Base-by-base conservation (phyloP, 306 rosid genomes). In the Astragalus glycyphyllos region DNA sequence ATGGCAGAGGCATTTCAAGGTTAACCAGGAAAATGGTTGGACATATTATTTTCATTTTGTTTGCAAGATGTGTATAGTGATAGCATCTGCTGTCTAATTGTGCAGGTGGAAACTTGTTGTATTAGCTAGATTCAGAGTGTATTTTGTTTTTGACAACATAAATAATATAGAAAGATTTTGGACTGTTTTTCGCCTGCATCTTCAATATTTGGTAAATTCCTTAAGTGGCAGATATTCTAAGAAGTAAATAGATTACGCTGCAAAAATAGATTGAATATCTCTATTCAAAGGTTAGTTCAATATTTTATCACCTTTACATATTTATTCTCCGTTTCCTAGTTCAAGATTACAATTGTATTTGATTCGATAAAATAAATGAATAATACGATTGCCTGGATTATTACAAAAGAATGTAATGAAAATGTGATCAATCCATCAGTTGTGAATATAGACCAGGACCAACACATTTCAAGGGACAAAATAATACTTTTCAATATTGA, bases 31-130 rank as follows among this genome's bases (percentile, higher is more conserved):
- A 50, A 34, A 62, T 29, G 44, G 57, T 16, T 49, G 68, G 65
- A 23, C 37, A 74, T 62, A 23, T 23, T 63, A 68, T 74, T 7
- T 78, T 64, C 73, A 50, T 50, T 65, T 35, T 4, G 35, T 54
- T 68, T 53, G 35, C 71, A 62, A 66, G 16, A 65, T 72, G 29
- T 78, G 58, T 58, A 53, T 65, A 68, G 41, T 8, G 5, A 60
- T 61, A 50, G 51, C 11, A 23, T 80, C 10, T 68, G 20, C 42
- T 20, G 62, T 56, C 11, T n/a, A n/a, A 31, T 11, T 46, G 63
- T 64, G 69, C 56, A 38, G 69, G 48, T 76, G n/a, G 12, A 59
- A 76, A 31, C 57, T 68, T 79, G 17, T 26, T 61, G 78, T 65
- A 69, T 3, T 29, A 61, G 57, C 23, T 34, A 20, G 66, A 76